A percentile compares a stretch with the other conserved stretches of the same genome.
These are phyloP conservation scores for Fusarium sp. DNA, from an alignment of 2,329 filamentous ascomycete species.

Conservation along the genomic window DNA sequence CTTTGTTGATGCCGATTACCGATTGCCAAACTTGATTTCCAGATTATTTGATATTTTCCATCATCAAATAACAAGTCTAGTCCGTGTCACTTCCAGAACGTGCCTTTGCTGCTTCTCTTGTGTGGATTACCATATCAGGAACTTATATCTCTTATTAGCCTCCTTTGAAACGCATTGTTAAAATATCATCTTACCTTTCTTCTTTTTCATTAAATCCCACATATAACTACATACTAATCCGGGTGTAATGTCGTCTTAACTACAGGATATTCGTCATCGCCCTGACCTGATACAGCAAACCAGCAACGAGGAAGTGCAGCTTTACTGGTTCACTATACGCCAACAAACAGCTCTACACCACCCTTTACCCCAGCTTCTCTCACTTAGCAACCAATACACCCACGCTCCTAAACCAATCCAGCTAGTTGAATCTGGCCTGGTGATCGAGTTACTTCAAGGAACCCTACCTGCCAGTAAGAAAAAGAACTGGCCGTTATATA, in stretches of 20 bases:
- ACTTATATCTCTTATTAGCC: not conserved
- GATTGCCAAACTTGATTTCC: constrained; percentile 26
- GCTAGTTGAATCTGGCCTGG: constrained; percentile 15
- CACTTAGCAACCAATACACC: constrained; percentile 27
- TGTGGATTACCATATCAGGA: not conserved
- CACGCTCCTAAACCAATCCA: constrained; percentile 25
- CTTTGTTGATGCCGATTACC: constrained; percentile 32
- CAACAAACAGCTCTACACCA: constrained; percentile 17
- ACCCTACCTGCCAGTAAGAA: not conserved
- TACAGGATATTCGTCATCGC: constrained; percentile 48
- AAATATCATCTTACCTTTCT: not conserved
- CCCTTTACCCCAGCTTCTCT: constrained; percentile 10
- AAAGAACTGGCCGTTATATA: constrained; percentile 1
- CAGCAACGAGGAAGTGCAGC: constrained; percentile 27
- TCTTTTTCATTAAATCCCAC: not conserved
- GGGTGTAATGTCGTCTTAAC: constrained; percentile 42
- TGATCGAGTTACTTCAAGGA: constrained; percentile 7
- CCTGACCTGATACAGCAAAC: constrained; percentile 28
- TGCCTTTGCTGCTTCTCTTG: not conserved
- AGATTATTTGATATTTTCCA: constrained; percentile 3
- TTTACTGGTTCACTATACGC: constrained; percentile 32
- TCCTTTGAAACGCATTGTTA: not conserved
- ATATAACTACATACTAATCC: not conserved
- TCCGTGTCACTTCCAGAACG: not conserved
- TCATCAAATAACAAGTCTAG: constrained; percentile 10